phyloP scores from a whole-genome alignment of 768 basidiomycete species.

The Trametes villosa region DNA sequence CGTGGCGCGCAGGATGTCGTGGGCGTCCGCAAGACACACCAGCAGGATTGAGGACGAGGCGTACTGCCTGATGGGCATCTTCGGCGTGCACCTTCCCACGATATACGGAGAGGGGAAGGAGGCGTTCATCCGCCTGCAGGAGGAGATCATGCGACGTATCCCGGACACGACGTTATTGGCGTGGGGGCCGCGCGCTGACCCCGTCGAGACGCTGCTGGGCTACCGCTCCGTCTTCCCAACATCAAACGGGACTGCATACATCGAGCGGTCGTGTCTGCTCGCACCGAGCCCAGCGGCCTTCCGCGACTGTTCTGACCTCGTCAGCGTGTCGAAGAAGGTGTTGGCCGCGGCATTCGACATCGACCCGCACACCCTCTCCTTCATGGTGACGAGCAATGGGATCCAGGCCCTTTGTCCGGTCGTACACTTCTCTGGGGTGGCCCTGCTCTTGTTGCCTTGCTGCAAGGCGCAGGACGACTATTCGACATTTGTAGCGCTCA shows the following conservation, averaged over 20 bases:
- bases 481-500: background rate
- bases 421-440: background rate
- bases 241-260: background rate
- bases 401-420: background rate
- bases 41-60: background rate
- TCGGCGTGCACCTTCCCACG: background rate
- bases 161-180: background rate
- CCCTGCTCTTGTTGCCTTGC: background rate
- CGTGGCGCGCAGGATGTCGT: background rate
- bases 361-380: background rate
- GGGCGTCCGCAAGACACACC: background rate
- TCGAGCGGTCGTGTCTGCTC: background rate
- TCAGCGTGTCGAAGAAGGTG: background rate
- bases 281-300: background rate
- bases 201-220: background rate
- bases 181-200: background rate
- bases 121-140: background rate
- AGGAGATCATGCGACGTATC: background rate
- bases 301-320: background rate
- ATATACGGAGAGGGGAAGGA: background rate
- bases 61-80: conserved; percentile 3
- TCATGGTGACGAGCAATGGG: background rate
- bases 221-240: conserved; percentile 4
- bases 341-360: background rate
- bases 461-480: background rate